Evolutionary conservation across 1,284 basidiomycete genomes (phyloP), one percentile per base, ranked within the genome.

Genomic region (Sphaerobolus stellatus): DNA sequence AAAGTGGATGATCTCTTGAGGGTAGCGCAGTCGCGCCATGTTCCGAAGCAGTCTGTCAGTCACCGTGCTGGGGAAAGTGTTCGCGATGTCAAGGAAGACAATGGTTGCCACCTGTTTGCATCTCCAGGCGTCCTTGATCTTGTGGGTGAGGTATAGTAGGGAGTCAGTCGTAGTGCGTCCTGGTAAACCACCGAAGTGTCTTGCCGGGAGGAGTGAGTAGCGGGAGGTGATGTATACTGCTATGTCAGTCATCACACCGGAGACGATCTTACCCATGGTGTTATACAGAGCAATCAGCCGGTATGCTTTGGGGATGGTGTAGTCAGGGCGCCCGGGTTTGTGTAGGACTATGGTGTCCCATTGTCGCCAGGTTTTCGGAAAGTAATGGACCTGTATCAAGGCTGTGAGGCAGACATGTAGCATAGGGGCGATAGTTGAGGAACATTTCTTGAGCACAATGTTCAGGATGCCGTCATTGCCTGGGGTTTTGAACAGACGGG

Each of bases 221-320:
- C 28, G 8, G 4, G 38, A 33, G 4, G 34, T 24, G 13, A 46
- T 11, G 11, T 40, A 49, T 4, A 38, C 14, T 16, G 59, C n/a
- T n/a, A n/a, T 22, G n/a, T 38, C 36, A 5, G 58, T 24, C 1
- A 52, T 20, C 24, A 57, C 22, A n/a, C 34, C 45, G 22, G 60
- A 54, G 8, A 60, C 28, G 4, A 60, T 31, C 36, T 61, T 61
- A 11, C 48, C 44, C 2, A 60, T 44, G 18, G 52, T 51, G 5
- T 58, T 41, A 20, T 54, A 49, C 18, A 61, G 57, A 9, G 48
- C 34, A 18, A 61, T 56, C 14, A 51, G 59, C 2, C 60, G 40
- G 45, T 56, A 61, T 6, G 58, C 33, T 11, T 45, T 38, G 5
- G 60, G 56, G 9, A 29, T 18, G 5, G 55, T 38, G 43, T 59